Base-by-base conservation (phyloP, 345 rosid species). In the Pistacia atlantica region DNA sequence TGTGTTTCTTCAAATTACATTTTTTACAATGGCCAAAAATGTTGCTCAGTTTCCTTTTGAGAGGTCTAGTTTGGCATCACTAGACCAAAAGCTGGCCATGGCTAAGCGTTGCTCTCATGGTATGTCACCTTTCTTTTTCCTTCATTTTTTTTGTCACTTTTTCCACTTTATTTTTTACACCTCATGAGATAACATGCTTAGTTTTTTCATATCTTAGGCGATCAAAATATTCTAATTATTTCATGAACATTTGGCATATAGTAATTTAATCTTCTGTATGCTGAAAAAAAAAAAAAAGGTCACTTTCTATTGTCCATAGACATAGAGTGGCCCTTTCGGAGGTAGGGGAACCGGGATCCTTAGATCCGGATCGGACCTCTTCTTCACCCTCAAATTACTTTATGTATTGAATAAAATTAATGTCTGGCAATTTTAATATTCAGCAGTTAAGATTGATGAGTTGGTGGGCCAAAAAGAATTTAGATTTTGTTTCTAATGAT, bases 41-140 rank as follows among this genome's bases (percentile, higher is more conserved):
- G 82, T 80, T 8, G 84, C 84, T 79, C 85, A 83, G 52, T 84
- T 88, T 63, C 78, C 86, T 57, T 82, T 86, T 8, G 86, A 89
- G 75, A 79, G 80, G 45, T 66, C 80, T 54, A 83, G 77, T 78
- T 59, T 87, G 81, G 85, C 87, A 77, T 84, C 88, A 8, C 86
- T 81, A 14, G 91, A 89, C 82, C 89, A 91, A 52, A 86, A 78
- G 78, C 86, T 88, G 60, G 89, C 88, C 80, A 75, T 88, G 89
- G 93, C 91, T 10, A 89, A 88, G 69, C 84, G 88, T 38, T 88
- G 88, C 75, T 81, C 95, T 65, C 88, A 75, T 65, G 93, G 90
- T 89, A 68, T 51, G 51, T 56, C 12, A 11, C 52, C 46, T 7
- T 45, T 49, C 16, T 18, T 18, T 56, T 51, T 11, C 9, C 1